Evolutionary conservation across 805 yeast genomes (phyloP).

Genomic region (Cyberlindnera samutprakarnensis): DNA sequence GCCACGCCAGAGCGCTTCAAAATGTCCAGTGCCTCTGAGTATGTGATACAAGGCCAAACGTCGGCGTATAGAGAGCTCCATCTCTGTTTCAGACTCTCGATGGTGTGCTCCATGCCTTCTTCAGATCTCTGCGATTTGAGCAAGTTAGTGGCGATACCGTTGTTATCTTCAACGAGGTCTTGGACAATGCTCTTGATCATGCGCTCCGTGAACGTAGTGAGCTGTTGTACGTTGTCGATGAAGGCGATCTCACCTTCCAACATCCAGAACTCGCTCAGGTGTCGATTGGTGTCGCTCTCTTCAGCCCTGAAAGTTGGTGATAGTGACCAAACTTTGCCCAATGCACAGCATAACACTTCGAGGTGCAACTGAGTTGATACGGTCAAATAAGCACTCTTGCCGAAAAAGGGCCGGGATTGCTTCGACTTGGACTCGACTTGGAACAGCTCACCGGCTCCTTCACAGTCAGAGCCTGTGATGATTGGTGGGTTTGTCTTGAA

Average conservation of each 20-base stretch:
- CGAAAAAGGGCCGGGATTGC: slow-evolving; percentile 43
- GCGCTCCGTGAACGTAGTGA: slow-evolving; percentile 59
- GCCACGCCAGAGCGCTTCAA: slow-evolving; percentile 26
- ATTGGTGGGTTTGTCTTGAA: slow-evolving; percentile 80
- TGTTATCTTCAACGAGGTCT: slow-evolving; percentile 21
- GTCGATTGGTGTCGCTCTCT: slow-evolving; percentile 82
- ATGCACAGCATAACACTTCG: slow-evolving; percentile 69
- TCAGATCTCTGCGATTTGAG: slow-evolving; percentile 29
- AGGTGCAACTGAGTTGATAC: slow-evolving; percentile 91
- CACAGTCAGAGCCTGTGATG: slow-evolving; percentile 86
- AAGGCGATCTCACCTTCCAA: slow-evolving; percentile 85
- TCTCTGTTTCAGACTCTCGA: slow-evolving; percentile 29
- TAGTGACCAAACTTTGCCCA: slow-evolving; percentile 79
- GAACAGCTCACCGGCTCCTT: slow-evolving; percentile 88
- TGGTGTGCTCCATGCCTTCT: slow-evolving; percentile 26
- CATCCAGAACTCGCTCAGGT: slow-evolving; percentile 96
- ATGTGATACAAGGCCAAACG: slow-evolving; percentile 67
- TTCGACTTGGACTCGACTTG: slow-evolving; percentile 27
- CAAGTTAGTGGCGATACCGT: slow-evolving; percentile 18
- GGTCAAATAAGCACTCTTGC: slow-evolving; percentile 62
- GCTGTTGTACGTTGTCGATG: slow-evolving; percentile 44
- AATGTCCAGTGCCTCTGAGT: slow-evolving; percentile 63
- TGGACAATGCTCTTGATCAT: slow-evolving; percentile 53
- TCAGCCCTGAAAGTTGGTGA: slow-evolving; percentile 95
- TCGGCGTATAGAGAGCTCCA: slow-evolving; percentile 50